phyloP scores from a whole-genome alignment of 2,329 filamentous ascomycete species.

The Clonostachys chloroleuca region DNA sequence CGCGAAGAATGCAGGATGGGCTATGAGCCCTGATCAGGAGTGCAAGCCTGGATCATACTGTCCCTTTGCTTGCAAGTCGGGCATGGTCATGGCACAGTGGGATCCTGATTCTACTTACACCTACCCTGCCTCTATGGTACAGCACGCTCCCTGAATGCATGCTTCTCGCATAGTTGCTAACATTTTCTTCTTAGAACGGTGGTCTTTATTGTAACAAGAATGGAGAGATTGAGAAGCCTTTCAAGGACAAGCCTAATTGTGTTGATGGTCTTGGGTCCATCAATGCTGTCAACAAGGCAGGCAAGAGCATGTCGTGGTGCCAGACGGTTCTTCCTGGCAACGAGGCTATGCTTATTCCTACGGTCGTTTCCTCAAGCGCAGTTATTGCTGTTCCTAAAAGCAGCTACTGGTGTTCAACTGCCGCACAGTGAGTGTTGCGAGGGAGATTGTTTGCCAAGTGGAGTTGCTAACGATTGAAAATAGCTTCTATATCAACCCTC shows the following conservation, averaged over 20 bases:
- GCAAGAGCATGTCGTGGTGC: slow-evolving; percentile 63
- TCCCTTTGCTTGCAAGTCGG: slow-evolving; percentile 71
- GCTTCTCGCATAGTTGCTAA: slow-evolving; percentile 5
- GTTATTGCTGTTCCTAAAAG: slow-evolving; percentile 66
- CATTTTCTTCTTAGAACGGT: slow-evolving; percentile 49
- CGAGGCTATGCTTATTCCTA: slow-evolving; percentile 80
- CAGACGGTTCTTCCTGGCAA: slow-evolving; percentile 77
- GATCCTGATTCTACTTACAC: slow-evolving; percentile 64
- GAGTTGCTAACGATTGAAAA: slow-evolving; percentile 18
- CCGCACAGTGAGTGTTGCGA: slow-evolving; percentile 47
- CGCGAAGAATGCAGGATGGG: slow-evolving; percentile 68
- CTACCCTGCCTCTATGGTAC: slow-evolving; percentile 69
- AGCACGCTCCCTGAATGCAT: slow-evolving; percentile 11
- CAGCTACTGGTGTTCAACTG: slow-evolving; percentile 67
- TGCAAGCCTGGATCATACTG: slow-evolving; percentile 68
- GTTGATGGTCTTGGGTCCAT: slow-evolving; percentile 63
- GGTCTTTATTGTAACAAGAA: slow-evolving; percentile 67
- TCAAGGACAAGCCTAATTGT: slow-evolving; percentile 64
- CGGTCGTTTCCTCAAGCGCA: slow-evolving; percentile 52
- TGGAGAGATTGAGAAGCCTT: slow-evolving; percentile 66
- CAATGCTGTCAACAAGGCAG: slow-evolving; percentile 61
- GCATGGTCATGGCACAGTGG: slow-evolving; percentile 78
- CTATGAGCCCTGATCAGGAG: slow-evolving; percentile 70
- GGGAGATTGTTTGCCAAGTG: slow-evolving; percentile 38
- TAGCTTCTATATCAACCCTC: slow-evolving; percentile 70